Base-by-base conservation (phyloP, 192 early-diverging fungal genomes). In the Entomortierella lignicola region DNA sequence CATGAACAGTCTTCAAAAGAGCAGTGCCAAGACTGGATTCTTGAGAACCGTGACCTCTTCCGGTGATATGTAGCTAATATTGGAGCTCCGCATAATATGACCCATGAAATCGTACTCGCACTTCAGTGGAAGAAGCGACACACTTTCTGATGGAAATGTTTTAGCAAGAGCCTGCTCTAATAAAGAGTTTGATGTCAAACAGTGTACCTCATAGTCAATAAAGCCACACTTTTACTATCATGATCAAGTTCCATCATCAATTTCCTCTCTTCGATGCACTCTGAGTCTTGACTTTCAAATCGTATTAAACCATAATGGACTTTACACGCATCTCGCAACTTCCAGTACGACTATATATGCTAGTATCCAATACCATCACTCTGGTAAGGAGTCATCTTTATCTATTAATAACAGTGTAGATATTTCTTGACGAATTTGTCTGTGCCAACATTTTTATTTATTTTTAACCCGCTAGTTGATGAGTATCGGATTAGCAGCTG, bases 1-100 rank as follows among this genome's bases (percentile, higher is more conserved):
- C 60, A 96, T 69, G 91, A 92, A 0, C 37, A 79, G 0, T 90
- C 86, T 4, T 87, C 90, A 2, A 79, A 73, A 23, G 89, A 88
- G 18, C 85, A 93, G 44, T 92, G 92, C 59, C 81, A 86, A 67
- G 59, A 61, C 12, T 91, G 80, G 69, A 84, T 94, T 11, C 23
- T 54, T 31, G 27, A 66, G 13, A 50, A 85, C 52, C 56, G 75
- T 43, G 63, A 52, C n/a, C 60, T 42, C 15, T 77, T 77, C 32
- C 47, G 17, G 21, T 72, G 41, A 72, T 21, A 54, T 54, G 2
- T 54, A 23, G 21, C 15, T 51, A 18, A 51, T 51, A 23, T 23
- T 6, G 50, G n/a, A 17, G 50, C 52, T 8, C 6, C 10, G 15
- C 6, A 23, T 27, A 54, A 23, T 12, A n/a, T 51, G 5, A 51